These are phyloP conservation scores for Chlorophyllum brunneum DNA, from an alignment of 768 basidiomycete genomes.

Conservation along the genomic window DNA sequence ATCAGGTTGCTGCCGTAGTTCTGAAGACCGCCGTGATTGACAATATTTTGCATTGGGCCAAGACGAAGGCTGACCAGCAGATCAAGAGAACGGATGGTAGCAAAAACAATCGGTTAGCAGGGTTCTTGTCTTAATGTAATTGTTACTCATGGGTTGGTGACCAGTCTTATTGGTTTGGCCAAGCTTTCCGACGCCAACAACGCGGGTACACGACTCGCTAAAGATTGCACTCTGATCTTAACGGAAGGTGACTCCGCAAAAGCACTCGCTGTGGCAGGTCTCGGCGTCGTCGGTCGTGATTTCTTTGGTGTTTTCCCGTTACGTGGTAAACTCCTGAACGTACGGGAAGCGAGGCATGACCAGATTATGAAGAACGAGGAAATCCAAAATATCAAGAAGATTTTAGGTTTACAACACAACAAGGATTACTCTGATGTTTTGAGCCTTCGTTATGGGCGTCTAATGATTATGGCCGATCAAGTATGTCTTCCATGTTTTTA, in stretches of 20 bases:
- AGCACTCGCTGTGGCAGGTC: slow-evolving; percentile 90
- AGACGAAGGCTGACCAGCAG: slow-evolving; percentile 93
- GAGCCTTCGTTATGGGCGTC: slow-evolving; percentile 82
- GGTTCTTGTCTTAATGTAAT: not conserved
- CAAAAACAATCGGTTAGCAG: slow-evolving; percentile 75
- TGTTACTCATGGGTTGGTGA: not conserved
- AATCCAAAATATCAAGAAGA: slow-evolving; percentile 96
- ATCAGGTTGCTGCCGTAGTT: slow-evolving; percentile 42
- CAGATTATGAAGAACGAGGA: slow-evolving; percentile 99
- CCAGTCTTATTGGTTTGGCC: slow-evolving; percentile 82
- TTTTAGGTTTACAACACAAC: slow-evolving; percentile 93
- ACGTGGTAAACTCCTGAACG: slow-evolving; percentile 94
- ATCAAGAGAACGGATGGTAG: slow-evolving; percentile 94
- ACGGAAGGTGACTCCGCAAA: slow-evolving; percentile 99
- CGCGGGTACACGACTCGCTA: slow-evolving; percentile 80
- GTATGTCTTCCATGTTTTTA: slow-evolving; percentile 41
- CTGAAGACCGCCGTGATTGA: slow-evolving; percentile 88
- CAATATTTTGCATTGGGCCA: slow-evolving; percentile 92
- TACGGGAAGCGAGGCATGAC: slow-evolving; percentile 93
- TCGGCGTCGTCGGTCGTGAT: slow-evolving; percentile 93
- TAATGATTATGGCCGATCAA: slow-evolving; percentile 99
- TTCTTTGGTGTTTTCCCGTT: slow-evolving; percentile 97
- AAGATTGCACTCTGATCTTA: slow-evolving; percentile 89
- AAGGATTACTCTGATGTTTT: slow-evolving; percentile 72
- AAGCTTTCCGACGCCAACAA: slow-evolving; percentile 98